Evolutionary conservation across 2,329 filamentous ascomycete genomes (phyloP), one percentile per base, ranked within the genome.

Genomic region (Eutypella sp.): DNA sequence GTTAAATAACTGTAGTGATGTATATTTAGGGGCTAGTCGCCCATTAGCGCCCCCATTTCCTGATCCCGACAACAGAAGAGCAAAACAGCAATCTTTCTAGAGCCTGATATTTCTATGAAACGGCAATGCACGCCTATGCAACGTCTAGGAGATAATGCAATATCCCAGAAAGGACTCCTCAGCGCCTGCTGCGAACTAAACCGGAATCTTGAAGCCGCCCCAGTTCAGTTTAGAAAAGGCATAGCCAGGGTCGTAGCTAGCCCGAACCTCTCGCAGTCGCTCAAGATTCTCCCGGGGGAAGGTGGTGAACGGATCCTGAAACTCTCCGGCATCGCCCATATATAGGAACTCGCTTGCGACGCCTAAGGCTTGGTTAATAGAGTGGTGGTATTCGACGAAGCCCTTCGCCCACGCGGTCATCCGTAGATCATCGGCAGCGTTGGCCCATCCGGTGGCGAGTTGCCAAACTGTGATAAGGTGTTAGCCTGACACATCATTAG

Each of bases 301-400:
- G 0, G 57, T 59, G 2, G 50, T 51, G 44, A 64, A 68, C 0
- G 62, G 58, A 45, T 69, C 59, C 44, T 70, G 67, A 50, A 56
- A 66, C 20, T 67, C 65, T 2, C 59, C 63, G 3, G 63, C 61
- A 45, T 68, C 67, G 1, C 63, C 64, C 57, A 67, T 64, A 31
- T 68, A 68, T 2, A 68, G 16, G 29, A 67, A 67, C 9, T 68
- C 66, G 1, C 51, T 56, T 1, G 61, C 54, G 2, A 67, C 23
- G 0, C 60, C 61, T n/a, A 59, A 54, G 2, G 51, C 50, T 20
- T 59, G 49, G 46, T 68, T 68, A 10, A 58, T 43, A 3, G 42
- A 38, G 43, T 71, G 65, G 7, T 63, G 51, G 15, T 56, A 50
- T 13, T 63, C 62, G 1, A 58, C 44, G 5, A 66, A 44, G 18